Conservation (phyloP, 345 rosid species). For the Salix koriyanagi region DNA sequence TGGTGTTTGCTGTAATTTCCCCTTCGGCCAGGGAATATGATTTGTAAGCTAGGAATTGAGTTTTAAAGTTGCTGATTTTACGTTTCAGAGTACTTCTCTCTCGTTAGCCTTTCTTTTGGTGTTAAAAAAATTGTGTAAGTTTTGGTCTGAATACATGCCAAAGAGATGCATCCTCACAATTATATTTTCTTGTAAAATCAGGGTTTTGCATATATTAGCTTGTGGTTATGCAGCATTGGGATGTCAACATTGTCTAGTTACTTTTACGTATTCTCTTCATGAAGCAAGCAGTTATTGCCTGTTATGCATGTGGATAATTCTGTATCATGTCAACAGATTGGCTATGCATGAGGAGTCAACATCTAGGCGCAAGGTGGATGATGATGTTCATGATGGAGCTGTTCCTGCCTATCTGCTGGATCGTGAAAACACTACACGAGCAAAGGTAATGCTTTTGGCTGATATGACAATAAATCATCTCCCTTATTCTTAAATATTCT, state of each 20-base stretch:
- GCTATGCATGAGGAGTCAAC: constrained; percentile 92
- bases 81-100: background rate
- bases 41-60: background rate
- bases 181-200: background rate
- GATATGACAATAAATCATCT: background rate
- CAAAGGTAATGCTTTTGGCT: constrained; percentile 47
- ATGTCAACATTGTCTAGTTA: background rate
- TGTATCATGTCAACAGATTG: constrained; percentile 43
- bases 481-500: background rate
- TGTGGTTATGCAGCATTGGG: background rate
- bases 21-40: background rate
- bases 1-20: background rate
- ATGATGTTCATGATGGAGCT: constrained; percentile 90
- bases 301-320: background rate
- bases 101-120: background rate
- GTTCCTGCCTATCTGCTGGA: constrained; percentile 91
- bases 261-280: background rate
- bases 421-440: constrained; percentile 80
- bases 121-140: background rate
- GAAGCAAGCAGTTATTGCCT: background rate
- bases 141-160: background rate
- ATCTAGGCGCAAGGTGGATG: constrained; percentile 75
- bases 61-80: background rate
- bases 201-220: background rate
- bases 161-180: background rate